Evolutionary conservation across 345 rosid genomes (phyloP).

Genomic region (Lepidium sativum): DNA sequence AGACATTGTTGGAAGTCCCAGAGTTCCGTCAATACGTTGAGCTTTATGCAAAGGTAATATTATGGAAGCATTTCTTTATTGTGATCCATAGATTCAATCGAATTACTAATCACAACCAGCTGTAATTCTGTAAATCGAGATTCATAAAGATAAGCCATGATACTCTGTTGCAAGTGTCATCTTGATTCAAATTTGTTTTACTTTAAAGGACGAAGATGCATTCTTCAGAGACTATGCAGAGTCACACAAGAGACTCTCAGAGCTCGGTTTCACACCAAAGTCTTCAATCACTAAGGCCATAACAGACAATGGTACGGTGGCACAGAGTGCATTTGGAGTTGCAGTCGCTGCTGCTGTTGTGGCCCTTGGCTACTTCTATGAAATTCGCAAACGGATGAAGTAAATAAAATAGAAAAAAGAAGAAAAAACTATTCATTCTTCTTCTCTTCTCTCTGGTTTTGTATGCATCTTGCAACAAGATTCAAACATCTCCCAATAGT

Average conservation of each 20-base stretch:
- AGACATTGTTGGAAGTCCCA: slow-evolving; percentile 52
- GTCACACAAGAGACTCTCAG: slow-evolving; percentile 84
- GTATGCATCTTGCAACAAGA: background rate
- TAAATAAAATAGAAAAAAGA: slow-evolving; percentile 7
- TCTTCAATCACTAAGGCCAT: slow-evolving; percentile 33
- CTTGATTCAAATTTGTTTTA: background rate
- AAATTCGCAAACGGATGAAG: slow-evolving; percentile 58
- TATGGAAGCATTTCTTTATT: background rate
- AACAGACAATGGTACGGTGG: slow-evolving; percentile 41
- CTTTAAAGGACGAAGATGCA: slow-evolving; percentile 61
- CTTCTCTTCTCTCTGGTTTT: background rate
- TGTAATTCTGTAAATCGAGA: background rate
- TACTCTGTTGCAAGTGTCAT: background rate
- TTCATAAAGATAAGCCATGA: background rate
- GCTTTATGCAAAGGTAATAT: slow-evolving; percentile 64
- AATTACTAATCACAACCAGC: background rate
- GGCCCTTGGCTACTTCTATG: slow-evolving; percentile 56
- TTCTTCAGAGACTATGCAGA: slow-evolving; percentile 66
- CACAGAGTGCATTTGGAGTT: slow-evolving; percentile 68
- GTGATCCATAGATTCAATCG: background rate
- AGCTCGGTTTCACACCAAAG: slow-evolving; percentile 57
- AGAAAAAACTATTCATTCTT: background rate
- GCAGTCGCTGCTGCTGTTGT: slow-evolving; percentile 70
- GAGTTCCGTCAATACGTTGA: slow-evolving; percentile 54
- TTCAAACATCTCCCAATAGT: background rate